These are phyloP conservation scores for Brassica juncea DNA, from an alignment of 345 rosid genomes.

Conservation along the genomic window DNA sequence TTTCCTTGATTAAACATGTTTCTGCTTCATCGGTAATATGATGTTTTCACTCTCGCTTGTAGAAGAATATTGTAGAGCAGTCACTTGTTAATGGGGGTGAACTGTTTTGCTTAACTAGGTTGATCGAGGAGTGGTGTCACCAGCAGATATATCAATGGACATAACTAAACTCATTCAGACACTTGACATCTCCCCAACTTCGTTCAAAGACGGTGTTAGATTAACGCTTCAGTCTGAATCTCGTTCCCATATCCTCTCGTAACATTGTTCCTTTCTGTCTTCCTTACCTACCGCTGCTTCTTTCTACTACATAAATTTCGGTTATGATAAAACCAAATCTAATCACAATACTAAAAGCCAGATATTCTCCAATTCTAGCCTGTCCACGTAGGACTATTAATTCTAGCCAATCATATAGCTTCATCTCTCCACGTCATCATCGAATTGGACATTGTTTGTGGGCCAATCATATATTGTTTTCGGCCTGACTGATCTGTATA, in stretches of 20 bases:
- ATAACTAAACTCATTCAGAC: conserved; percentile 61
- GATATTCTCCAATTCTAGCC: too few species aligned
- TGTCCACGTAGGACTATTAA: neutral
- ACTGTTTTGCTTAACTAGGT: conserved; percentile 45
- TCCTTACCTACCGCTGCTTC: neutral
- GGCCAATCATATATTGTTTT: too few species aligned
- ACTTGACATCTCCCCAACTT: conserved; percentile 52
- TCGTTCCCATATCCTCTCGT: neutral
- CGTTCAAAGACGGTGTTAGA: conserved; percentile 66
- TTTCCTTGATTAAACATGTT: conserved; percentile 62
- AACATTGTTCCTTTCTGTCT: neutral
- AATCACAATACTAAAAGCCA: too few species aligned
- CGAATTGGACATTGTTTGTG: too few species aligned
- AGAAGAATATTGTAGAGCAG: neutral
- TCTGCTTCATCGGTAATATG: conserved; percentile 67
- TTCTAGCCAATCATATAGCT: too few species aligned
- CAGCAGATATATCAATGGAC: conserved; percentile 91
- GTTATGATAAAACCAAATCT: neutral
- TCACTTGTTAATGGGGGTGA: neutral
- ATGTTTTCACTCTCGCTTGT: neutral
- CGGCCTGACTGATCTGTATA: too few species aligned
- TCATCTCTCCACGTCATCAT: too few species aligned
- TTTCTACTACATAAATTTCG: neutral
- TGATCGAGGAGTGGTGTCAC: conserved; percentile 75
- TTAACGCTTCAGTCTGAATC: conserved; percentile 57